Evolutionary conservation across 208 protist species (phyloP).

Genomic region (Perkinsela sp.): DNA sequence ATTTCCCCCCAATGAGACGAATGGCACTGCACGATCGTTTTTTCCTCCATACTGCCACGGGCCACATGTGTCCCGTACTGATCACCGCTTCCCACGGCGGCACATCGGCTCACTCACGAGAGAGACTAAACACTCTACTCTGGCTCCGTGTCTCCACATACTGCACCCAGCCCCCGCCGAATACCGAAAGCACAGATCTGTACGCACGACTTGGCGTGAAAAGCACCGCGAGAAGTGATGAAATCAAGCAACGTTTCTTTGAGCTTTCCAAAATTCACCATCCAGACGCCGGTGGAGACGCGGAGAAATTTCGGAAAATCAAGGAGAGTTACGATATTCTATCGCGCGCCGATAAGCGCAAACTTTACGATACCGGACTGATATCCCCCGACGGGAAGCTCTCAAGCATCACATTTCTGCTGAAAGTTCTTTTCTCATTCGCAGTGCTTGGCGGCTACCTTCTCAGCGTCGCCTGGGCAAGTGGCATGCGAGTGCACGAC

Average conservation of each 20-base stretch:
- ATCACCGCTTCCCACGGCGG: no score
- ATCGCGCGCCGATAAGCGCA: not conserved
- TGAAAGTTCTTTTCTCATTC: not conserved
- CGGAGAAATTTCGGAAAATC: conserved; percentile 21
- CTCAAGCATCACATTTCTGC: not conserved
- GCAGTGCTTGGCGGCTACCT: not conserved
- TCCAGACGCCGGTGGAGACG: conserved; percentile 24
- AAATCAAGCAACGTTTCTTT: conserved; percentile 44
- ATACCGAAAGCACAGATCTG: conserved; percentile 5
- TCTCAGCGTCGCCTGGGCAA: not conserved
- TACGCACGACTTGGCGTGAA: conserved; percentile 30
- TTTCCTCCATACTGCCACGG: no score
- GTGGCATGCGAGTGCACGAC: not conserved
- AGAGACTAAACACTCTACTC: no score
- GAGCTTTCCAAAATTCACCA: conserved; percentile 47
- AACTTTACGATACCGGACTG: not conserved
- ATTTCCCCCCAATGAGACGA: no score
- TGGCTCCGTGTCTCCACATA: no score
- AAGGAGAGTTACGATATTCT: conserved; percentile 13
- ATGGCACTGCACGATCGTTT: no score
- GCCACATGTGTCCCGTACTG: no score
- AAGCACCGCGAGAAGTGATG: conserved; percentile 21
- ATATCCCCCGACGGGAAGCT: not conserved
- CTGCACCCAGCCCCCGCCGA: no score
- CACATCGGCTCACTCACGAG: no score